Evolutionary conservation across 148 eudicot genomes (phyloP), one percentile per base, ranked within the genome.

Genomic region (Camellia lanceoleosa): DNA sequence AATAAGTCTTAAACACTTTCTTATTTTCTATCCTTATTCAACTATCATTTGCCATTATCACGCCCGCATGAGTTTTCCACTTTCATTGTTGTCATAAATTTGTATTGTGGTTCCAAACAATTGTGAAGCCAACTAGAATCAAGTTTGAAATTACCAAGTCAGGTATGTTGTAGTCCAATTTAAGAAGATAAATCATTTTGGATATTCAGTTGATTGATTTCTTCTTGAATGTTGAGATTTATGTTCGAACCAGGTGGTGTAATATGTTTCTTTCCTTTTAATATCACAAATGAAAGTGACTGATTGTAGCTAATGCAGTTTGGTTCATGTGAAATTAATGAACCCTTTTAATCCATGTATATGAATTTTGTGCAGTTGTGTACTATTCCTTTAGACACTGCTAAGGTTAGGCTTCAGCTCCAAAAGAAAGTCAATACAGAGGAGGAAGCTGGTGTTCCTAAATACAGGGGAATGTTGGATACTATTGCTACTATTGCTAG

Each of bases 331-430:
- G 71, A 68, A 82, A 62, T 80, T 82, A 47, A 69, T 78, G 70
- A 76, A 49, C 41, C n/a, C 46, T 61, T 41, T 73, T 61, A 15
- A 12, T 19, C 65, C 14, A 9, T 23, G 13, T 23, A 10, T 56
- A 5, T 59, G 64, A 38, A 49, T 19, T 64, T 74, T 73, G 77
- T 84, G 89, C 89, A 91, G 94, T 81, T 91, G 71, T 91, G 87
- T 83, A 91, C 94, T 68, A 80, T 91, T 72, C 94, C 94, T 72
- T 71, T 91, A 75, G 94, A 91, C 84, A 86, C 85, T 30, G 94
- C 92, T 59, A 91, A 91, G 84, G 94, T 91, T 67, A 86, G 92
- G 84, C 89, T 91, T 78, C 94, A 91, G 75, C 94, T 91, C 68
- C 94, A 91, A 64, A 88, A 85, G 81, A 88, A 87, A 81, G 81